Evolutionary conservation across 495 filamentous ascomycete genomes (phyloP).

Genomic region (Darksidea phi): DNA sequence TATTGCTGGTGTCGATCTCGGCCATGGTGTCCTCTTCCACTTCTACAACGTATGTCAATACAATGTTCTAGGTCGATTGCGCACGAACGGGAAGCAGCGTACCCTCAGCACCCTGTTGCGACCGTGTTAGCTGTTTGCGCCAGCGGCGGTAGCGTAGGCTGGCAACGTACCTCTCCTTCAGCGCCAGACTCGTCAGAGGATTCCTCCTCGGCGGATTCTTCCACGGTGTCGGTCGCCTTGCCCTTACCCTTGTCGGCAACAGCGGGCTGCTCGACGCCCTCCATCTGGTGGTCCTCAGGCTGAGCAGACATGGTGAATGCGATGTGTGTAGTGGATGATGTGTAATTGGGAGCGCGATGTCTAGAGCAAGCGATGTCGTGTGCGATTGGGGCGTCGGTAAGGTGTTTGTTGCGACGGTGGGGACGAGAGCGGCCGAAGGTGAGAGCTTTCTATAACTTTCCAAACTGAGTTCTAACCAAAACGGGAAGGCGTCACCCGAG

Average conservation of each 20-base stretch:
- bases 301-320: constrained; percentile 33
- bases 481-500: too few relatives aligned
- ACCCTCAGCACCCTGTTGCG: constrained; percentile 29
- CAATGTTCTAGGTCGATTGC: neutral
- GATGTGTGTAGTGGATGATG: neutral
- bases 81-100: neutral
- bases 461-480: too few relatives aligned
- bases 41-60: constrained; percentile 41
- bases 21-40: constrained; percentile 83
- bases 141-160: neutral
- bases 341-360: too few relatives aligned
- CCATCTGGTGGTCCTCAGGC: constrained; percentile 32
- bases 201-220: constrained; percentile 34
- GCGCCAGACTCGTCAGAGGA: constrained; percentile 36
- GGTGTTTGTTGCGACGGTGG: too few relatives aligned
- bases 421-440: too few relatives aligned
- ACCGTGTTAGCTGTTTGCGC: constrained; percentile 23
- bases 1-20: constrained; percentile 86
- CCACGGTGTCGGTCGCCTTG: constrained; percentile 41
- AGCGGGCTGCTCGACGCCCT: constrained; percentile 32
- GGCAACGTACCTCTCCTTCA: constrained; percentile 37
- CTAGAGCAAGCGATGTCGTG: too few relatives aligned
- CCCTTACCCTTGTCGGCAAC: constrained; percentile 47
- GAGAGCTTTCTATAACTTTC: too few relatives aligned
- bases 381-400: too few relatives aligned